Base-by-base conservation (phyloP, 2,329 filamentous ascomycete genomes). In the Torrubiella hemipterigena region DNA sequence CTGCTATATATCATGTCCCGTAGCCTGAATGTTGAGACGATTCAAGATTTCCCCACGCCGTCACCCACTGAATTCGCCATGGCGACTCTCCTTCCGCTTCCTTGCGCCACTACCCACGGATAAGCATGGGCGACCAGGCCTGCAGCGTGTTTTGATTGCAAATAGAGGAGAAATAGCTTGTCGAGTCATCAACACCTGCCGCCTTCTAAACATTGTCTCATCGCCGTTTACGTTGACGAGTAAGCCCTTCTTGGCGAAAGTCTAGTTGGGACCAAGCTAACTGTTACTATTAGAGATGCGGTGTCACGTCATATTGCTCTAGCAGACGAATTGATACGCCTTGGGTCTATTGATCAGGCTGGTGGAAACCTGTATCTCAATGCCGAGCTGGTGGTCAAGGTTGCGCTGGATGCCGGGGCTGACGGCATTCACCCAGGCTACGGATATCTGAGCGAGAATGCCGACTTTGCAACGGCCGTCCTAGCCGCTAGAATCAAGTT, bases 401-500 rank as follows among this genome's bases (percentile, higher is more conserved):
- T 22, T 8, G 20, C 20, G 8, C 20, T 22, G n/a, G n/a, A 22
- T n/a, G n/a, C n/a, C n/a, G n/a, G n/a, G n/a, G n/a, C n/a, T 22
- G 22, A 24, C 10, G 10, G 12, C 14, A 24, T 24, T 12, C 22
- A 24, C 10, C 73, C 74, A 0, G 74, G 75, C 4, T 79, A 79
- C 52, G 75, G 75, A 2, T 79, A 77, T 38, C 49, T 79, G 4
- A 69, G 65, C 6, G 74, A 79, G 33, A 76, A 77, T 42, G 61
- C 66, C 6, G 61, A 67, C 9, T 81, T 81, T 42, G 72, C 73
- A 1, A 49, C 56, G 28, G 49, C 59, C 15, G 65, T 72, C 5
- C 44, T 54, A 6, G 54, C 62, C 12, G 67, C 67, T 2, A 73
- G 70, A 0, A 56, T 77, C 32, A 54, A 54, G 0, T 79, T 73